Base-by-base conservation (phyloP, 139 green algal genomes). In the Coelastrella sp. region DNA sequence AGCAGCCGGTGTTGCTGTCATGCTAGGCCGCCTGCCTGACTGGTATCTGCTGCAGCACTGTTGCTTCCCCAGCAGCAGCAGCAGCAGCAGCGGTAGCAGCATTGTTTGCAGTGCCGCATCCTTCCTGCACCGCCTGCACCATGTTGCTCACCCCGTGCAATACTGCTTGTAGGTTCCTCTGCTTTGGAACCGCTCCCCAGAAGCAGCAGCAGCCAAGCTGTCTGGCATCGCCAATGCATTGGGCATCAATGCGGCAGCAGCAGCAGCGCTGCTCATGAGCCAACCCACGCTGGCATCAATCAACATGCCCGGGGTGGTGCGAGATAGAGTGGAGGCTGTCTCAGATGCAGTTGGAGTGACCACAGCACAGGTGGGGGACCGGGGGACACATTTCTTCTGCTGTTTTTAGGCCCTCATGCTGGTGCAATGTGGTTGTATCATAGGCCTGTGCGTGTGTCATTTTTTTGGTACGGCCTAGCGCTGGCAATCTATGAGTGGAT, bases 251-350 rank as follows among this genome's bases (percentile, higher is more conserved):
- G 14, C 32, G 14, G 75, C 79, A 14, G 76, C 59, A 17, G 87
- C 78, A 4, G 82, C 84, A 19, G 90, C 83, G 3, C 90, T 94
- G 76, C 78, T 91, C 47, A 77, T 77, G 65, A 76, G 68, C 3
- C 65, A 80, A 74, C 92, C 92, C 6, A 77, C 86, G 2, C 91
- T 94, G 58, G 92, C 88, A 19, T 83, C 82, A 8, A 80, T 94
- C 47, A 89, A 79, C 61, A 68, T 91, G n/a, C 83, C 90, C 3
- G 90, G 83, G 58, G 81, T 94, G 16, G 82, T 93, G 61, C 66
- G 80, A 22, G 92, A 94, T 75, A 89, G 87, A 61, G 91, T 89
- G 47, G 77, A 86, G 60, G 87, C 89, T 0, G 23, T 88, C 4
- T 58, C 89, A 80, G 82, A 80, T 82, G 78, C 87, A 23, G 17